Percentiles rank a stretch among this genome's conserved stretches.
Evolutionary conservation across 345 rosid species (phyloP).

Genomic region (Eucalyptus regnans): DNA sequence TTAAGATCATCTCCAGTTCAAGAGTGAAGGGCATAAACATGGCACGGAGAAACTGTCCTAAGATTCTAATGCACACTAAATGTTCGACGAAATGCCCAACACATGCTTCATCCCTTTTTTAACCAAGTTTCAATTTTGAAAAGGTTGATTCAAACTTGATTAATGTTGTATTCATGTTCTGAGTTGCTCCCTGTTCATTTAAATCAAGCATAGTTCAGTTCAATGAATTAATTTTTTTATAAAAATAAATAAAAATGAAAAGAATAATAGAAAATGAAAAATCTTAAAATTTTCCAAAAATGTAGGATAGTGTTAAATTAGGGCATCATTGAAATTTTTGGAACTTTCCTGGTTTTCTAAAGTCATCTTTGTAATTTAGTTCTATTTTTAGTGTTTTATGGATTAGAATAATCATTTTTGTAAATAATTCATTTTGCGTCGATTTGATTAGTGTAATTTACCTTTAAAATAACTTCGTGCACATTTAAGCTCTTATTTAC

Average conservation of each 20-base stretch:
- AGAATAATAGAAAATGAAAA: too few relatives aligned
- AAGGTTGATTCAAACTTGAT: background rate
- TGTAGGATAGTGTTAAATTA: background rate
- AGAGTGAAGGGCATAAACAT: background rate
- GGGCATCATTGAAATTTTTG: background rate
- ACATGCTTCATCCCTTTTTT: too few relatives aligned
- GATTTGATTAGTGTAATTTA: background rate
- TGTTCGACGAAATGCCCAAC: background rate
- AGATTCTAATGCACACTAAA: background rate
- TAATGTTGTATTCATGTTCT: background rate
- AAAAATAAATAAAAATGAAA: too few relatives aligned
- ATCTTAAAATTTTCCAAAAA: background rate
- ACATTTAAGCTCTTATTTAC: too few relatives aligned
- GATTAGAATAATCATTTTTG: too few relatives aligned
- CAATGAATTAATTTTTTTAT: accelerated
- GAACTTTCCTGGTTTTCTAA: background rate
- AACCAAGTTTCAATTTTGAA: background rate
- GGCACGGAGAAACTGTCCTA: accelerated
- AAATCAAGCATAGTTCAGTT: background rate
- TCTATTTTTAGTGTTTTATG: accelerated
- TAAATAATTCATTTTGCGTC: too few relatives aligned
- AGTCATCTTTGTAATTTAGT: background rate
- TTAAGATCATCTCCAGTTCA: too few relatives aligned
- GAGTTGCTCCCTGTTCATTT: background rate
- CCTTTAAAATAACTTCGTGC: background rate